phyloP scores from a whole-genome alignment of 2,329 filamentous ascomycete genomes.

The Phaeophleospora eucalypticola region DNA sequence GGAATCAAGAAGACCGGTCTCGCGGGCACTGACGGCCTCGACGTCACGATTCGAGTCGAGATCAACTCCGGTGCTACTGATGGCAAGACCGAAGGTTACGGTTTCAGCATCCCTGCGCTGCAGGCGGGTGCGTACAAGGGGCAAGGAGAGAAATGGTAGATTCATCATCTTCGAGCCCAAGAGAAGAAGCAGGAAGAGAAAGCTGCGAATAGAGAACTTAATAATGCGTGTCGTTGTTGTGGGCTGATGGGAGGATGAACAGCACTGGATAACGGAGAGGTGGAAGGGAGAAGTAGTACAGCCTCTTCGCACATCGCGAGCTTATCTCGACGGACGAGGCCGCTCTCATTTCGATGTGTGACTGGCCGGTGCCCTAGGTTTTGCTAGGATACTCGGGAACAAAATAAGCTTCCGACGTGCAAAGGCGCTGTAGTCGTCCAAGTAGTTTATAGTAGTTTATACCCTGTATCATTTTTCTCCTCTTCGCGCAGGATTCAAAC shows the following conservation, averaged over 20 bases:
- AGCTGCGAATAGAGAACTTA: neutral
- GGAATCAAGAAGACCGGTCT: conserved; percentile 41
- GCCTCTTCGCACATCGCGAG: no score
- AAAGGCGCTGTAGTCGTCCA: no score
- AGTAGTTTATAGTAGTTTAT: neutral
- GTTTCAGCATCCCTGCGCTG: conserved; percentile 46
- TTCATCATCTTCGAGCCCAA: conserved; percentile 2
- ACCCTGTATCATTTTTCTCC: neutral
- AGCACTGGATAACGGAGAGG: neutral
- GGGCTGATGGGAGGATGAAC: conserved; percentile 1
- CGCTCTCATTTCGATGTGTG: no score
- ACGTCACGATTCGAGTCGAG: conserved; percentile 48
- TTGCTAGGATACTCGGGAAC: no score
- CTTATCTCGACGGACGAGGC: no score
- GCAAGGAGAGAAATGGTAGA: conserved; percentile 28
- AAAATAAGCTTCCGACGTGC: no score
- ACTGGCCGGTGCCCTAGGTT: no score
- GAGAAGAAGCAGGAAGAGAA: neutral
- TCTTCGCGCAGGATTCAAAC: neutral
- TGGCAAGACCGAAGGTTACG: conserved; percentile 48
- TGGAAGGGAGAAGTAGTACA: no score
- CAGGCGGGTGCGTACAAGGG: conserved; percentile 25
- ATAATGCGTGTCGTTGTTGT: neutral
- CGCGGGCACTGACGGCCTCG: conserved; percentile 43
- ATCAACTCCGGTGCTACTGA: conserved; percentile 41